Conservation (phyloP, 805 yeast species). For the Cyberlindnera samutprakarnensis region DNA sequence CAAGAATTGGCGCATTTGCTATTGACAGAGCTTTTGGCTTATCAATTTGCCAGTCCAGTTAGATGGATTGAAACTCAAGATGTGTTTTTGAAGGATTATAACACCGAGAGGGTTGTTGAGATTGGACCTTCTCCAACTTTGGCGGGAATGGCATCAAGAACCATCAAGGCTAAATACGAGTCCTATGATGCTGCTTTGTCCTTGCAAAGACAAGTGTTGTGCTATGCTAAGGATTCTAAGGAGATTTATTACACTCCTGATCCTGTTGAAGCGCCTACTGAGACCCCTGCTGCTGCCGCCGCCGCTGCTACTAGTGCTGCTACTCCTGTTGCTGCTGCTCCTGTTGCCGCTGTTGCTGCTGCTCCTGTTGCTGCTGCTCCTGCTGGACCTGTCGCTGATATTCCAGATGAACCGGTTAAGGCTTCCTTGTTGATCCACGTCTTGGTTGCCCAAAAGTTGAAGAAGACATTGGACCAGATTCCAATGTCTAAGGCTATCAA, state of each 20-base stretch:
- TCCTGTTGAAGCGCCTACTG: constrained; percentile 36
- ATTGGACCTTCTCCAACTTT: constrained; percentile 98
- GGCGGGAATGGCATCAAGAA: constrained; percentile 98
- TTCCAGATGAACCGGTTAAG: constrained; percentile 85
- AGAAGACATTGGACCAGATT: constrained; percentile 79
- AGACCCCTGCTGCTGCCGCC: constrained; percentile 24
- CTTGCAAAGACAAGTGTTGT: constrained; percentile 82
- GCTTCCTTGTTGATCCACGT: constrained; percentile 80
- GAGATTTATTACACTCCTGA: constrained; percentile 93
- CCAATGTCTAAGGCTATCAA: constrained; percentile 91
- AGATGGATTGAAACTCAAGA: constrained; percentile 99
- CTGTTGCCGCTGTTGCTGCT: constrained; percentile 52
- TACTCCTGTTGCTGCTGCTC: constrained; percentile 49
- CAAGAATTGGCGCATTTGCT: constrained; percentile 95
- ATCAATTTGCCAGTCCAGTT: constrained; percentile 98
- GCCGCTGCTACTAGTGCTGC: constrained; percentile 36
- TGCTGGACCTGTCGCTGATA: constrained; percentile 73
- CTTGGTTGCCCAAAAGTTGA: constrained; percentile 90
- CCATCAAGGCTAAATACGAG: constrained; percentile 88
- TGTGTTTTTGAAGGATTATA: constrained; percentile 87
- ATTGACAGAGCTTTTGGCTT: constrained; percentile 92
- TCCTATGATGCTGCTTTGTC: constrained; percentile 94
- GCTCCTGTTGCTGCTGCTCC: constrained; percentile 49
- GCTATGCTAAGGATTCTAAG: constrained; percentile 93
- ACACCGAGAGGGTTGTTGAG: constrained; percentile 96